These are phyloP conservation scores for Ilyonectria sp. DNA, from an alignment of 2,329 filamentous ascomycete genomes.

Conservation along the genomic window DNA sequence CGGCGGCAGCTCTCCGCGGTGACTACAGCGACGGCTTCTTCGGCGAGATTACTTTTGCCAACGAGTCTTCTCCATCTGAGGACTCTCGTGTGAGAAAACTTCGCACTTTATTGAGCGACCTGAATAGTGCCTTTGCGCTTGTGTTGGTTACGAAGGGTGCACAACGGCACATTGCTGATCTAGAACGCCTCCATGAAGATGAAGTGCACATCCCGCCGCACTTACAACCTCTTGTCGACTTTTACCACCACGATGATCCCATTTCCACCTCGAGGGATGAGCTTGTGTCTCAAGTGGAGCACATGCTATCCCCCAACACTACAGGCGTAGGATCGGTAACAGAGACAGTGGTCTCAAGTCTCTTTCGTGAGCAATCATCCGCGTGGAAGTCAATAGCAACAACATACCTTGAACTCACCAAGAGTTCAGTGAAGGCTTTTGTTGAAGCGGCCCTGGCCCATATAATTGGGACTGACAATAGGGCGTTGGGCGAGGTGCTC, in stretches of 20 bases:
- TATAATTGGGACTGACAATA: conserved; percentile 15
- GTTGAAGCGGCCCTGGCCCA: conserved; percentile 6
- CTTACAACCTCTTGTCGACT: neutral
- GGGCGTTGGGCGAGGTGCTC: neutral
- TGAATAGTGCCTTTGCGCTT: conserved; percentile 17
- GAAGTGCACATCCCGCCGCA: neutral
- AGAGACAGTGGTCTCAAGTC: conserved; percentile 6
- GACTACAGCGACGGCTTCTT: conserved; percentile 23
- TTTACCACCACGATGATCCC: conserved; percentile 4
- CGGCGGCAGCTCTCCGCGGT: conserved; percentile 2
- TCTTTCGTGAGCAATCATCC: conserved; percentile 22
- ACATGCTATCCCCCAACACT: conserved; percentile 2
- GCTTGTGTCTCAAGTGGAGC: conserved; percentile 2
- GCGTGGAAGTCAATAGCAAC: conserved; percentile 17
- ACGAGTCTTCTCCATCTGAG: neutral
- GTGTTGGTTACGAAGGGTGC: conserved; percentile 16
- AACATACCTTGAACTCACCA: conserved; percentile 15
- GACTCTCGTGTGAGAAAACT: conserved; percentile 8
- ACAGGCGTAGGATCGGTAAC: neutral
- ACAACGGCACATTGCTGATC: neutral
- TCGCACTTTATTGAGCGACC: conserved; percentile 9
- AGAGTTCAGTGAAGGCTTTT: conserved; percentile 14
- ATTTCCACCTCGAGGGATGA: neutral
- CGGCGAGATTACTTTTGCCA: conserved; percentile 1
- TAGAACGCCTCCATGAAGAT: neutral